Evolutionary conservation across 1,284 basidiomycete species (phyloP).

Genomic region (Moesziomyces antarcticus): DNA sequence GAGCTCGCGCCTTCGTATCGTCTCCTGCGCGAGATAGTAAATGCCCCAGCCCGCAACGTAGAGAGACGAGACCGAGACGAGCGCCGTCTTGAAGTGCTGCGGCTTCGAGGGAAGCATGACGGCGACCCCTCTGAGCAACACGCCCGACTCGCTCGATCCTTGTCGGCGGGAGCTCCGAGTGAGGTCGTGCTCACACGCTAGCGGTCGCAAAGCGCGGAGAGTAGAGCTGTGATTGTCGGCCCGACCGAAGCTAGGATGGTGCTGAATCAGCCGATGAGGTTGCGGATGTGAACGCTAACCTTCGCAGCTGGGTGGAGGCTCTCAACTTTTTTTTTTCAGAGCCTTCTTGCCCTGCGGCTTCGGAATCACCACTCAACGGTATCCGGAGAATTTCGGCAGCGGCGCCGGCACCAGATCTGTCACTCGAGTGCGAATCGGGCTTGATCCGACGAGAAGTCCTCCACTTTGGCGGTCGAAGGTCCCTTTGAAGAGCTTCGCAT

Average conservation of each 20-base stretch:
- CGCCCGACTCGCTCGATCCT: too few species aligned
- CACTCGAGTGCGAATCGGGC: not conserved
- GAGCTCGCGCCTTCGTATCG: conserved; percentile 32
- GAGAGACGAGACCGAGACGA: conserved; percentile 24
- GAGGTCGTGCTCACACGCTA: too few species aligned
- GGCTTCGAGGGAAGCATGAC: conserved; percentile 40
- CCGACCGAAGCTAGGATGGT: not conserved
- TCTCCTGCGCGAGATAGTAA: conserved; percentile 58
- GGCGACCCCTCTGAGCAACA: too few species aligned
- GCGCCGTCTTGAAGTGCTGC: conserved; percentile 37
- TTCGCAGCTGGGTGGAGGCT: conserved; percentile 18
- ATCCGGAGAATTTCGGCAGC: not conserved
- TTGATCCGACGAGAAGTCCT: not conserved
- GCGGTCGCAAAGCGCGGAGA: not conserved
- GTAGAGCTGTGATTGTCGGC: conserved; percentile 2
- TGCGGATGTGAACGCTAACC: not conserved
- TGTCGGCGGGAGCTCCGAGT: too few species aligned
- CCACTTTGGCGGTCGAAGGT: not conserved
- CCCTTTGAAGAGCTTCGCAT: conserved; percentile 7
- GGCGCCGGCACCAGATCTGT: not conserved
- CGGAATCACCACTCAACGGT: not conserved
- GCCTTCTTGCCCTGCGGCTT: not conserved
- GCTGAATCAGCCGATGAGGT: not conserved
- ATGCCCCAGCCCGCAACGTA: conserved; percentile 51
- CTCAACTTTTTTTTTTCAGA: conserved; percentile 1